phyloP scores from a whole-genome alignment of 2,329 filamentous ascomycete genomes.

The Cucurbitaria berberidis region DNA sequence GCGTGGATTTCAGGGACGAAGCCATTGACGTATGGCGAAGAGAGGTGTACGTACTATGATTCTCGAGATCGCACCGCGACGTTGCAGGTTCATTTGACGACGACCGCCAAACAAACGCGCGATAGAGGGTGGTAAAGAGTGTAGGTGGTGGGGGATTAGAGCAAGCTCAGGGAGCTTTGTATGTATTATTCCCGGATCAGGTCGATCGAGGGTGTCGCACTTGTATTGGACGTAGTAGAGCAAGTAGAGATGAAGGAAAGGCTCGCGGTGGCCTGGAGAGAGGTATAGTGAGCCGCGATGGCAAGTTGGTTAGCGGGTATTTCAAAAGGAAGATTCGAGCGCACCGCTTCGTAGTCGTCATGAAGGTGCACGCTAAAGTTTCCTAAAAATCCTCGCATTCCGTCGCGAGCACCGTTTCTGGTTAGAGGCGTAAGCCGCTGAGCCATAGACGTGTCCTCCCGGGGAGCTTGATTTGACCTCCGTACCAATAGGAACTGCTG shows the following conservation, averaged over 20 bases:
- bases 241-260: conserved; percentile 19
- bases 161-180: conserved; percentile 20
- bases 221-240: conserved; percentile 8
- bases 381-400: conserved; percentile 25
- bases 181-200: conserved; percentile 16
- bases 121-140: conserved; percentile 48
- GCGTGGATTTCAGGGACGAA: conserved; percentile 7
- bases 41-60: conserved; percentile 63
- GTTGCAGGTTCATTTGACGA: conserved; percentile 99
- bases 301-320: conserved; percentile 35
- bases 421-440: neutral
- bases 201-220: conserved; percentile 16
- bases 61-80: conserved; percentile 61
- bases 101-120: conserved; percentile 90
- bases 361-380: conserved; percentile 23
- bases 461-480: conserved; percentile 20
- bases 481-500: conserved; percentile 23
- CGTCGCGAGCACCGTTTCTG: conserved; percentile 1
- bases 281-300: conserved; percentile 30
- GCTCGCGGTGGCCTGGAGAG: conserved; percentile 36
- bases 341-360: conserved; percentile 32
- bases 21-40: conserved; percentile 5
- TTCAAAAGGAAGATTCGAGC: conserved; percentile 38
- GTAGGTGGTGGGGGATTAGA: conserved; percentile 17
- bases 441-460: conserved; percentile 18